phyloP scores from a whole-genome alignment of 129 eudicot genomes.

The Kitagawia praeruptora region DNA sequence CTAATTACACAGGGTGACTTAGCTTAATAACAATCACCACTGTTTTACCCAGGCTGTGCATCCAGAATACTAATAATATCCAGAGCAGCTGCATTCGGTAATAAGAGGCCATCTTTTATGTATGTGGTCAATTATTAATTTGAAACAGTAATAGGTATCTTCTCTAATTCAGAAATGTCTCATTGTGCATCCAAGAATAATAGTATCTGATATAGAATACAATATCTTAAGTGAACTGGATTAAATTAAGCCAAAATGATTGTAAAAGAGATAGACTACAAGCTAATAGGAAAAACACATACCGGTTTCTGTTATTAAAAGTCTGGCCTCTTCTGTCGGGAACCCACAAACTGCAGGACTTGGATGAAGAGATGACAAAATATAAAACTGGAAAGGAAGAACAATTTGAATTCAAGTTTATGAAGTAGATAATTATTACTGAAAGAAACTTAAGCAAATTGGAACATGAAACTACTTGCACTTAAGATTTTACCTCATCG shows the following conservation, averaged over 20 bases:
- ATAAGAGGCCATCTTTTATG: neutral
- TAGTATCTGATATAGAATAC: neutral
- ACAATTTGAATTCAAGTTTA: conserved; percentile 9
- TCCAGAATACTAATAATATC: neutral
- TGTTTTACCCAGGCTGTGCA: neutral
- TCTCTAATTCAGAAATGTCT: neutral
- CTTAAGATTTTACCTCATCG: conserved; percentile 59
- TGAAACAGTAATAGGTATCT: neutral
- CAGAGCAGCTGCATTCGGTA: neutral
- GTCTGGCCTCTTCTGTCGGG: conserved; percentile 82
- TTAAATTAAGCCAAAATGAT: neutral
- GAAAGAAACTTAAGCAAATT: neutral
- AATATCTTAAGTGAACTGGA: neutral
- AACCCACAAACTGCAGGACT: conserved; percentile 98
- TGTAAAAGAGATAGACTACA: too few relatives aligned
- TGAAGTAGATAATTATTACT: neutral
- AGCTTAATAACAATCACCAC: neutral
- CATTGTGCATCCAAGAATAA: neutral
- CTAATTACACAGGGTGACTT: neutral
- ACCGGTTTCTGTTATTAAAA: conserved; percentile 88
- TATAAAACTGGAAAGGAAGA: conserved; percentile 51
- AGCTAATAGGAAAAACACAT: conserved; percentile 22
- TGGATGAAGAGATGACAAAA: conserved; percentile 90
- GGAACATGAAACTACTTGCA: neutral
- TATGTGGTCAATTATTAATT: neutral